A percentile compares a stretch with the other conserved stretches of the same genome.
Evolutionary conservation across 176 grass and related monocot species (phyloP).

Genomic region (Bothriochloa decipiens): DNA sequence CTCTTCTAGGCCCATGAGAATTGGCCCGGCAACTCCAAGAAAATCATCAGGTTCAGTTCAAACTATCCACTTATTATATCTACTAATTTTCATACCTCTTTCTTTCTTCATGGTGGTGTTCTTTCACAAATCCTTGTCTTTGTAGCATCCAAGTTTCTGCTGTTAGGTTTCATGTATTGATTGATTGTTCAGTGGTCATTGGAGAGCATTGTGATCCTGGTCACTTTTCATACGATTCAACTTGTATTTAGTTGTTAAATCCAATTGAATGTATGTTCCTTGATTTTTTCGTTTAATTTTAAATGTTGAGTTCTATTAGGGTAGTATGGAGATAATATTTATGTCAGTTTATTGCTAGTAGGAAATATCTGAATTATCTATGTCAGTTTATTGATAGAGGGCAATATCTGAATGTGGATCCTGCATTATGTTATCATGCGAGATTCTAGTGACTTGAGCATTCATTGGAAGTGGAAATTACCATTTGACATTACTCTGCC

Average conservation of each 20-base stretch:
- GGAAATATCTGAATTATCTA: background rate
- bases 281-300: background rate
- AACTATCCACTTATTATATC: constrained; percentile 34
- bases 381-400: background rate
- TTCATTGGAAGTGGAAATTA: background rate
- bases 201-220: background rate
- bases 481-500: background rate
- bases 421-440: background rate
- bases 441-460: constrained; percentile 12
- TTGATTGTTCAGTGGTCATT: background rate
- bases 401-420: background rate
- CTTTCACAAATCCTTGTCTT: background rate
- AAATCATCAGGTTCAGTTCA: constrained; percentile 81
- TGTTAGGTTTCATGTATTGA: background rate
- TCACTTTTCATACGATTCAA: background rate
- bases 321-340: background rate
- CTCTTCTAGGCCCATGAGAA: constrained; percentile 91
- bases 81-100: background rate
- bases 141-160: background rate
- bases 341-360: background rate
- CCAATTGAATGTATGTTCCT: background rate
- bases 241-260: background rate
- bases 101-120: background rate
- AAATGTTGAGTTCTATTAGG: background rate
- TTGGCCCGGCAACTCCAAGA: constrained; percentile 90